Evolutionary conservation across 257 asterid species (phyloP), one percentile per base, ranked within the genome.

Genomic region (Marsdenia floribunda): DNA sequence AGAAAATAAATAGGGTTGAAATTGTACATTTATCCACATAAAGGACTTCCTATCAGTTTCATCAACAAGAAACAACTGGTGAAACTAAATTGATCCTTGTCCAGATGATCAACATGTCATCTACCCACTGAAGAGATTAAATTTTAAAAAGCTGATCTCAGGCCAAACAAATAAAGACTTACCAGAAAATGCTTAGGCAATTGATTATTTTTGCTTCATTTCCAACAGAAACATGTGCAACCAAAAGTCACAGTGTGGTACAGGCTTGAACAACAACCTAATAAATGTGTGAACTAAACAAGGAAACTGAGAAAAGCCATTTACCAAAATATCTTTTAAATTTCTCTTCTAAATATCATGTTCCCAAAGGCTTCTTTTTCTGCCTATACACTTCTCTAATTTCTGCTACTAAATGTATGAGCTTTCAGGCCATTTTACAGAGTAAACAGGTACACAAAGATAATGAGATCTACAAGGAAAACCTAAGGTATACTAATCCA

Each of bases 41-140:
- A 59, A 54, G 42, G 37, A 38, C 74, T 12, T 37, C 24, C 16
- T 15, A 44, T 24, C 26, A 35, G 21, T 64, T 26, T 58, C 38
- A 69, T 57, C 49, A 44, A 6, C n/a, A 14, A 54, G 14, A 19
- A 75, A 61, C 26, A 54, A 6, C 40, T 37, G 38, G 42, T 18
- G 24, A 26, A 42, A 52, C 44, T 63, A 64, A 59, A 19, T 9
- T 12, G 40, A 78, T 58, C 78, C 70, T 35, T 38, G 44, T 53
- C 52, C 63, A 55, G n/a, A 59, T 38, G 42, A 47, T n/a, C n/a
- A 35, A 18, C 46, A 64, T 64, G 21, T 35, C 8, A 18, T 35
- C 29, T 55, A 21, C 12, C 26, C 61, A 55, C 61, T 64, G 12
- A 35, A 2, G 26, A 64, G 35, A 61, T 13, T 12, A 33, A 61